A percentile compares a stretch with the other conserved stretches of the same genome.
Conservation (phyloP, 306 rosid species). For the Lablab purpureus region DNA sequence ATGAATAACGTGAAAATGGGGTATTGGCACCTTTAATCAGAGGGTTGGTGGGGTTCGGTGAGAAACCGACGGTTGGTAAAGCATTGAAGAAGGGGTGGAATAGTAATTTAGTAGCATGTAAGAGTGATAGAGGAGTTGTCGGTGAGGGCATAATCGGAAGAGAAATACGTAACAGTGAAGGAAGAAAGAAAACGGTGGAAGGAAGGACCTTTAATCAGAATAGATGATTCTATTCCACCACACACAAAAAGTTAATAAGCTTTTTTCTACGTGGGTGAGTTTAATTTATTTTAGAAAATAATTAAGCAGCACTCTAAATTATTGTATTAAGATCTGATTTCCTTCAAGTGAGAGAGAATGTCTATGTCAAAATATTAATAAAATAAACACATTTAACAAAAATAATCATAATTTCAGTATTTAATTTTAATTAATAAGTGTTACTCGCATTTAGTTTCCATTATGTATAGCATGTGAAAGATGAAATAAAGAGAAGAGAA, state of each 20-base stretch:
- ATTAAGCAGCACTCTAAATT: no score
- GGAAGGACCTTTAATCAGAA: background rate
- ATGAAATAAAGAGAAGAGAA: no score
- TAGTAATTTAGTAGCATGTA: background rate
- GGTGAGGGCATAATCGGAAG: conserved; percentile 35
- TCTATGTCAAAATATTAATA: no score
- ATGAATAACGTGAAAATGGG: background rate
- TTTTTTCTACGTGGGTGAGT: background rate
- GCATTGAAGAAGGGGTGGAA: conserved; percentile 29
- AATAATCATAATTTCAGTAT: no score
- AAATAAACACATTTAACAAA: no score
- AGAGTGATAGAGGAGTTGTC: conserved; percentile 10
- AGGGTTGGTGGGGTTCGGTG: conserved; percentile 35
- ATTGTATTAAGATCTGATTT: no score
- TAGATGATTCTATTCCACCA: conserved; percentile 18
- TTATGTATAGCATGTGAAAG: no score
- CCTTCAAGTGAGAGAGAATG: no score
- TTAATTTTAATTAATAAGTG: no score
- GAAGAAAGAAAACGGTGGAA: background rate
- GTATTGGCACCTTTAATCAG: background rate
- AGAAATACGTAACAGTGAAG: conserved; percentile 22
- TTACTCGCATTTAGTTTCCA: no score
- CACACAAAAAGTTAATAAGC: background rate
- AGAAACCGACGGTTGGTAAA: conserved; percentile 16
- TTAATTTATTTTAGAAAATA: no score